Conservation (phyloP, 2,329 filamentous ascomycete species). For the Calonectria pseudoreteaudii region DNA sequence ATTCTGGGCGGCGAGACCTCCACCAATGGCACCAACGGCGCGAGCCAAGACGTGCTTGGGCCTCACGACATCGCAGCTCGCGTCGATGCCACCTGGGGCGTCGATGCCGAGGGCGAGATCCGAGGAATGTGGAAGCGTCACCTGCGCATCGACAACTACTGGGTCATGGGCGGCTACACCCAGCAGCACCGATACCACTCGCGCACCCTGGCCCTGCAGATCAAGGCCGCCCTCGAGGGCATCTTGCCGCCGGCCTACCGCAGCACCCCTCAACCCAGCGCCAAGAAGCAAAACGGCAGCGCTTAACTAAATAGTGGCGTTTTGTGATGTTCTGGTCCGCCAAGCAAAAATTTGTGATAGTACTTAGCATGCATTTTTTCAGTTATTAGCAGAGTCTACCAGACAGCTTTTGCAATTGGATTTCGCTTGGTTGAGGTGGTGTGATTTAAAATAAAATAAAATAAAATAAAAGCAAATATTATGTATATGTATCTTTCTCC, state of each 20-base stretch:
- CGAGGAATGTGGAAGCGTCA: constrained; percentile 37
- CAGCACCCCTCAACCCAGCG: neutral
- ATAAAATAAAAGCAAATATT: neutral
- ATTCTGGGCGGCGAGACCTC: neutral
- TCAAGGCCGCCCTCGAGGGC: constrained; percentile 27
- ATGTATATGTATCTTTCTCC: neutral
- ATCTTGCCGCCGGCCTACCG: constrained; percentile 29
- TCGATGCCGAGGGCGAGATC: constrained; percentile 31
- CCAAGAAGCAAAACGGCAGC: neutral
- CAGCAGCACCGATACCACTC: constrained; percentile 36
- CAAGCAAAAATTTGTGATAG: too few species aligned
- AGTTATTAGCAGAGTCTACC: neutral
- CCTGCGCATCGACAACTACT: constrained; percentile 25
- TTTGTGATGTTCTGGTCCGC: too few species aligned
- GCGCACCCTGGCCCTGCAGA: constrained; percentile 29
- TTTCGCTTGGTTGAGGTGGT: neutral
- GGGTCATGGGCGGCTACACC: constrained; percentile 31
- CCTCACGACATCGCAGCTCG: constrained; percentile 10
- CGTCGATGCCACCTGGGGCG: constrained; percentile 27
- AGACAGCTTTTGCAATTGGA: neutral
- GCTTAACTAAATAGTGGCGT: neutral
- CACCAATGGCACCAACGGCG: neutral
- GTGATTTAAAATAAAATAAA: too few species aligned
- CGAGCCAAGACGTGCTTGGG: neutral
- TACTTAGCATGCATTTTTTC: neutral